Evolutionary conservation across 2,329 filamentous ascomycete genomes (phyloP).

Genomic region (Fusarium incarnatum): DNA sequence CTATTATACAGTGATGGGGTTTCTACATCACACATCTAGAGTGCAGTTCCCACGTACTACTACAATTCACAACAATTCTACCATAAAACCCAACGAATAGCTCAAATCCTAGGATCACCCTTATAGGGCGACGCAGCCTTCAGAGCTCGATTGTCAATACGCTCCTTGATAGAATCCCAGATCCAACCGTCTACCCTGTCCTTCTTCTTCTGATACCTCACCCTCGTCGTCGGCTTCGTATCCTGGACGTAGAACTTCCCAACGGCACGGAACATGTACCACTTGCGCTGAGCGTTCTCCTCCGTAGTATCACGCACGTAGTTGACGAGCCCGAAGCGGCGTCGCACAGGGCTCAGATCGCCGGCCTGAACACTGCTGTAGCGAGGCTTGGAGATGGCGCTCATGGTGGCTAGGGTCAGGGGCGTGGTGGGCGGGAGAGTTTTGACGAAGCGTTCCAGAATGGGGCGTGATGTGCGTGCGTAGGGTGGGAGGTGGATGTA

Average conservation of each 20-base stretch:
- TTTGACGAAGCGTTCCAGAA: slow-evolving; percentile 64
- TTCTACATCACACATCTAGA: not conserved
- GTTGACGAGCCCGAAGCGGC: slow-evolving; percentile 57
- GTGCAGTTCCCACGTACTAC: not conserved
- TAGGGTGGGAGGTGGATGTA: slow-evolving; percentile 75
- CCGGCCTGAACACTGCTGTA: slow-evolving; percentile 57
- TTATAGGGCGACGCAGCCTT: slow-evolving; percentile 15
- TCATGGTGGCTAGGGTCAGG: slow-evolving; percentile 67
- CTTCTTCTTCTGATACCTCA: slow-evolving; percentile 45
- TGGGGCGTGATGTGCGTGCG: slow-evolving; percentile 70
- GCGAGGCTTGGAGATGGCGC: slow-evolving; percentile 65
- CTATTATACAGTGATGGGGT: not conserved
- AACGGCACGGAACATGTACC: slow-evolving; percentile 57
- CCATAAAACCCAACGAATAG: not conserved
- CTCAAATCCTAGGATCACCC: slow-evolving; percentile 4
- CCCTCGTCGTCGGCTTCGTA: slow-evolving; percentile 31
- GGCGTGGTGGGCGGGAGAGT: slow-evolving; percentile 58
- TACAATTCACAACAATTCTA: not conserved
- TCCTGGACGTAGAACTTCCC: slow-evolving; percentile 55
- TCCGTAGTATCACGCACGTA: slow-evolving; percentile 52
- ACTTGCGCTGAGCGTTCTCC: slow-evolving; percentile 52
- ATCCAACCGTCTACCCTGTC: slow-evolving; percentile 55
- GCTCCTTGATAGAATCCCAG: slow-evolving; percentile 55
- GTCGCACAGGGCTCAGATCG: slow-evolving; percentile 49
- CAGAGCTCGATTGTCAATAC: slow-evolving; percentile 45